phyloP scores from a whole-genome alignment of 176 grass and related monocot genomes.

The Dactylis glomerata region DNA sequence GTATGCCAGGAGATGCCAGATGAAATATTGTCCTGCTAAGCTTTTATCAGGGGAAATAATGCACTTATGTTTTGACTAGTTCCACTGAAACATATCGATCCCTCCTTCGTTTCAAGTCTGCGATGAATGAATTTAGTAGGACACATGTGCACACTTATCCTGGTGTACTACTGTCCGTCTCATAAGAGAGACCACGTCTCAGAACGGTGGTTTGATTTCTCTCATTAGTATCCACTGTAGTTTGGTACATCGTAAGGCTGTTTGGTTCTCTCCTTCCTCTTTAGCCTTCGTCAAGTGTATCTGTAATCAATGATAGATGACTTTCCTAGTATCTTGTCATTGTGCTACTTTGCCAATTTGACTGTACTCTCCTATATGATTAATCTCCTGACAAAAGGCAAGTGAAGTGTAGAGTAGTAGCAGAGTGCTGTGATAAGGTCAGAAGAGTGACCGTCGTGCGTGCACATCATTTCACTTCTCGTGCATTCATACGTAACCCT shows the following conservation, averaged over 20 bases:
- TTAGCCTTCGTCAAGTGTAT: background rate
- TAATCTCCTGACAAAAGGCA: background rate
- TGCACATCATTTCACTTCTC: background rate
- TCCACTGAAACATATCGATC: background rate
- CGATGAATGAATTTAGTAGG: background rate
- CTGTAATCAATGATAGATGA: background rate
- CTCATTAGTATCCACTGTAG: background rate
- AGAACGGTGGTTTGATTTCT: background rate
- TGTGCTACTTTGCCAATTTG: background rate
- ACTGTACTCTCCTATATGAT: background rate
- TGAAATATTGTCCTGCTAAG: background rate
- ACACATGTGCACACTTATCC: background rate
- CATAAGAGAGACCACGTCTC: too few relatives aligned
- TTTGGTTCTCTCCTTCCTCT: background rate
- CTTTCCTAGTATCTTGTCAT: background rate
- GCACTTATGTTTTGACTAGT: background rate
- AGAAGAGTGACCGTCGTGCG: background rate
- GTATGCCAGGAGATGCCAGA: background rate
- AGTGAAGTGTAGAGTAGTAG: background rate
- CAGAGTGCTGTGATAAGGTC: background rate
- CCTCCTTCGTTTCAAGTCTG: background rate
- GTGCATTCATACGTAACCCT: background rate
- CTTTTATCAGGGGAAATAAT: background rate
- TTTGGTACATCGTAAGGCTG: background rate
- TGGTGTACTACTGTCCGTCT: background rate